Evolutionary conservation across 2,329 filamentous ascomycete genomes (phyloP), one percentile per base, ranked within the genome.

Genomic region (Grosmannia clavigera): DNA sequence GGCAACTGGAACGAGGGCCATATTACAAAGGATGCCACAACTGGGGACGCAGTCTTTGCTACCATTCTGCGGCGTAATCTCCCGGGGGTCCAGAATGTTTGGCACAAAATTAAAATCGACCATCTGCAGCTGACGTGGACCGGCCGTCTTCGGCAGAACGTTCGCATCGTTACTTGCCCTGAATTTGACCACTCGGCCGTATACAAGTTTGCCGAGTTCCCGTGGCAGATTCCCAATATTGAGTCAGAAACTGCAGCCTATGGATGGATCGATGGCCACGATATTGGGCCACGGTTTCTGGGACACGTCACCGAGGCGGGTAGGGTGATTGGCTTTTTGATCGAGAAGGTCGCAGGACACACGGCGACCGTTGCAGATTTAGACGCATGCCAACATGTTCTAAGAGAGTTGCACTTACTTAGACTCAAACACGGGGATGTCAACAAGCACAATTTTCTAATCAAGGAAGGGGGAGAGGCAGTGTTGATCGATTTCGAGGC

Each of bases 1-100:
- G 22, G 22, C 22, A 69, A 73, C 62, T 77, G 74, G 74, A 76
- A 75, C 60, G 64, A 66, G 55, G 74, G 69, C 55, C 68, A 69
- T 40, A 66, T 77, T 51, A 64, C 67, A 29, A 64, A 65, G 46
- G 61, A 71, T 31, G 51, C 60, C 14, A 55, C 61, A 7, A 66
- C 62, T 2, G 69, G 67, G 31, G 61, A 62, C 6, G 65, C 68
- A 2, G 60, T 64, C 63, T 73, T 74, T 61, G 58, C 65, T 48
- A 58, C 64, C 51, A 66, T 65, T 19, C 60, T 62, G 55, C 66
- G 66, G 22, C 63, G 61, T 53, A 57, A 64, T 38, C 63, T 75
- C 1, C 68, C 1, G 68, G 68, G 68, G 0, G 68, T 75, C 61
- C 64, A 60, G 14, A 65, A 67, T 50, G 61, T 67, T 14, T 76